Base-by-base conservation (phyloP, 164 flowering plant genomes). In the Buxus sempervirens region DNA sequence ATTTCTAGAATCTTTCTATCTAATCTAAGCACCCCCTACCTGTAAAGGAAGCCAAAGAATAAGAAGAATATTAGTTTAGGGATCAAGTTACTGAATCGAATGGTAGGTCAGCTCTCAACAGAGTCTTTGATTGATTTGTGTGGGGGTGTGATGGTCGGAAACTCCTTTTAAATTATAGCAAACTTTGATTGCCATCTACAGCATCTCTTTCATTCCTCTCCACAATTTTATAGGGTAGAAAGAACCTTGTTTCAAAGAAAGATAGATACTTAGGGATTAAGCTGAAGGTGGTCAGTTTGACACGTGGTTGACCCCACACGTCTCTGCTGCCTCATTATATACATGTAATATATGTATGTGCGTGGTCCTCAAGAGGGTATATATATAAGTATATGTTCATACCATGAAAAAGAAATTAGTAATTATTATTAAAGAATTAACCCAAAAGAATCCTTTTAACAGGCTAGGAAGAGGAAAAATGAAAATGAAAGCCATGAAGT, bases 261-360 rank as follows among this genome's bases (percentile, higher is more conserved):
- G 68, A 53, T 45, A 63, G 22, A 75, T 75, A 60, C 86, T 79
- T 83, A 68, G 72, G 67, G 54, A 57, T 69, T 56, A 83, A 83
- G 86, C 77, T 79, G 78, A 62, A 51, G 57, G 72, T 69, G 71
- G 81, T 68, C 60, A 18, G 24, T 12, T 5, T 64, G 74, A 65
- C 83, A 74, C 71, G 75, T 78, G 78, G 79, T 63, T 19, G 81
- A 64, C 14, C 48, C 23, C 23, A n/a, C 10, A 54, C 56, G 68
- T 65, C 15, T 60, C 41, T 45, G 25, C 23, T 64, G 57, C 51
- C 22, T 62, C n/a, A n/a, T n/a, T n/a, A n/a, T n/a, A n/a, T n/a
- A n/a, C n/a, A n/a, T n/a, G n/a, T n/a, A n/a, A n/a, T n/a, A n/a
- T n/a, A n/a, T n/a, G n/a, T n/a, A n/a, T 58, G 20, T 21, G 9